Base-by-base conservation (phyloP, 2,329 filamentous ascomycete species). In the Hymenoscyphus repandus region DNA sequence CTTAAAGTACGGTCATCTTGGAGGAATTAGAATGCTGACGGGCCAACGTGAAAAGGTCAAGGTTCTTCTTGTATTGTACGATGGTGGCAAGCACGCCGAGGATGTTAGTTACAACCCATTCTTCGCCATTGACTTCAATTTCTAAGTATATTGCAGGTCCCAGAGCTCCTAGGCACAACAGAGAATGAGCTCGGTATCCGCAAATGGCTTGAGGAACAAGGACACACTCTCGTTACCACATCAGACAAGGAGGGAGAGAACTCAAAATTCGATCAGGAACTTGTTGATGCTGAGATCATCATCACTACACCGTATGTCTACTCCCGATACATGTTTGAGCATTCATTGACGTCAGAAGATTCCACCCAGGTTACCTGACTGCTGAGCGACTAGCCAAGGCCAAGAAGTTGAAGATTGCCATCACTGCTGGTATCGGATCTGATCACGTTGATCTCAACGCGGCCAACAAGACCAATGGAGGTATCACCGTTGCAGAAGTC, bases 121-220 rank as follows among this genome's bases (percentile, higher is more conserved):
- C 13, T 41, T 6, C 6, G 12, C 12, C 37, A 53, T 51, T 41
- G 18, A 18, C 12, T 13, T 31, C 47, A 53, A 56, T 54, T 46
- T 46, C 58, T 61, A 37, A 58, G 44, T 6, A n/a, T 9, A 15
- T 17, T 12, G 4, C 40, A 85, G 79, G 80, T 84, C 70, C 90
- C 91, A 58, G 82, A 81, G 66, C 81, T 99, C 41, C 60, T 67
- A 66, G 93, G 93, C 67, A 96, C 93, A 58, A 96, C 90, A 44
- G 90, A 99, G 80, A 97, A 97, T 73, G 93, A 99, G 80, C 89
- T 99, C 56, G 93, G 93, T 64, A 78, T 99, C 69, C 84, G 93
- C 69, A 91, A 95, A 75, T 99, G 93, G 92, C 85, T 99, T 63
- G 93, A 97, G 79, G 88, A 92, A 56, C 86, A 95, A 72, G 93